Evolutionary conservation across 1,284 basidiomycete genomes (phyloP).

Genomic region (Hypsizygus ulmarius): DNA sequence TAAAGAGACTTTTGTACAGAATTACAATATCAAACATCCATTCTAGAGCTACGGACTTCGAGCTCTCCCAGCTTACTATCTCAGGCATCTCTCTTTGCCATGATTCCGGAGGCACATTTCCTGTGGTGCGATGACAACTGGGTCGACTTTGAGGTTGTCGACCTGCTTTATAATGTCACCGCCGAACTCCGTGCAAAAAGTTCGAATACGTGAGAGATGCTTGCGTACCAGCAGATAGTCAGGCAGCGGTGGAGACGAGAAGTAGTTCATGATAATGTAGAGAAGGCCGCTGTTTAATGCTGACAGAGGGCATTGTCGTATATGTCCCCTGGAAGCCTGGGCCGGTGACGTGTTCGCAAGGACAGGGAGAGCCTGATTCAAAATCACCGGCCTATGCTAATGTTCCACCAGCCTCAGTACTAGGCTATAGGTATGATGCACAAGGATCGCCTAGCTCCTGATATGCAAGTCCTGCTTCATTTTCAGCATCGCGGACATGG

Average conservation of each 20-base stretch:
- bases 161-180: constrained; percentile 83
- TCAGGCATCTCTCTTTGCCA: too few species aligned
- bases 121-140: constrained; percentile 72
- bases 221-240: constrained; percentile 61
- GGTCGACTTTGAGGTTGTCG: constrained; percentile 64
- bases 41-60: too few species aligned
- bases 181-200: constrained; percentile 82
- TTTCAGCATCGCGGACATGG: constrained; percentile 70
- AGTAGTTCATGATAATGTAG: constrained; percentile 93
- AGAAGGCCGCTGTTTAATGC: too few species aligned
- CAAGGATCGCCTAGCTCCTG: constrained; percentile 75
- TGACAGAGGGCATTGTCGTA: too few species aligned
- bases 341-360: constrained; percentile 79
- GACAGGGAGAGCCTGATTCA: constrained; percentile 65
- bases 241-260: constrained; percentile 59
- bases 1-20: too few species aligned
- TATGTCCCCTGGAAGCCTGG: constrained; percentile 60
- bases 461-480: constrained; percentile 71
- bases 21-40: too few species aligned
- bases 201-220: constrained; percentile 58
- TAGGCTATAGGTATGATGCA: constrained; percentile 62
- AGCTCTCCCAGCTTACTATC: too few species aligned
- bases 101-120: constrained; percentile 89
- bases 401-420: constrained; percentile 36
- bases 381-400: constrained; percentile 50